A percentile compares a stretch with the other conserved stretches of the same genome.
Conservation (phyloP, 2,329 filamentous ascomycete species). For the Colletotrichum falcatum region DNA sequence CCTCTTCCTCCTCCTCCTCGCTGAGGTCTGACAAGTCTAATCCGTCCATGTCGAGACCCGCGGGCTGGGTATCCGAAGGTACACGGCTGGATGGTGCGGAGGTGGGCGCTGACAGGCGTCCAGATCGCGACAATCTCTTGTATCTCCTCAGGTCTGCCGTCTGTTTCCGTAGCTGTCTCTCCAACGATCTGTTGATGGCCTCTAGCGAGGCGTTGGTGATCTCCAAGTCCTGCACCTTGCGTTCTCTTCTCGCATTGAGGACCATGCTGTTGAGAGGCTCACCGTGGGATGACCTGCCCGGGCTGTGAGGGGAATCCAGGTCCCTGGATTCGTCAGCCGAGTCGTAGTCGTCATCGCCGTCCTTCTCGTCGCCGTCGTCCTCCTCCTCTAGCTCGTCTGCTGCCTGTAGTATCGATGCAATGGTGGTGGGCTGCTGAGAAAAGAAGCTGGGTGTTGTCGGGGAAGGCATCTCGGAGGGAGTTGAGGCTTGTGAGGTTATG, state of each 20-base stretch:
- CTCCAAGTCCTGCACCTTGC: slow-evolving; percentile 95
- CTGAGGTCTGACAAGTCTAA: slow-evolving; percentile 64
- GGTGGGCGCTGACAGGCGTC: slow-evolving; percentile 71
- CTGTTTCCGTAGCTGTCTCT: slow-evolving; percentile 91
- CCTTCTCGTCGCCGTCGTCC: neutral
- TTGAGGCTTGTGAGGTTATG: slow-evolving; percentile 49
- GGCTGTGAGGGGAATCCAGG: slow-evolving; percentile 61
- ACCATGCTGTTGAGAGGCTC: slow-evolving; percentile 81
- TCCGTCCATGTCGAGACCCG: slow-evolving; percentile 58
- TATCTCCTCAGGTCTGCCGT: slow-evolving; percentile 88
- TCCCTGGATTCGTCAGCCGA: slow-evolving; percentile 45
- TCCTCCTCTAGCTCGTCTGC: slow-evolving; percentile 60
- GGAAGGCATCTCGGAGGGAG: slow-evolving; percentile 53
- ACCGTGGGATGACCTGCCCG: slow-evolving; percentile 66
- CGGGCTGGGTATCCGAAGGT: slow-evolving; percentile 56
- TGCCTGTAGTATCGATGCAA: slow-evolving; percentile 68
- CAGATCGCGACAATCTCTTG: slow-evolving; percentile 85
- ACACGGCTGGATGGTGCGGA: slow-evolving; percentile 59
- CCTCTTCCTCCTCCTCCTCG: too few relatives aligned
- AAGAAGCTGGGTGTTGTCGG: slow-evolving; percentile 48
- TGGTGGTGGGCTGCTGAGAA: slow-evolving; percentile 55
- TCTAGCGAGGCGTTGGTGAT: slow-evolving; percentile 96
- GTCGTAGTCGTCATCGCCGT: slow-evolving; percentile 43
- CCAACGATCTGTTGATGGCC: slow-evolving; percentile 93
- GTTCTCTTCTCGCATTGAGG: slow-evolving; percentile 88